Percentiles rank a stretch among this genome's conserved stretches.
These are phyloP conservation scores for Gracilaria caudata DNA, from an alignment of 23 red algal genomes.

Conservation along the genomic window DNA sequence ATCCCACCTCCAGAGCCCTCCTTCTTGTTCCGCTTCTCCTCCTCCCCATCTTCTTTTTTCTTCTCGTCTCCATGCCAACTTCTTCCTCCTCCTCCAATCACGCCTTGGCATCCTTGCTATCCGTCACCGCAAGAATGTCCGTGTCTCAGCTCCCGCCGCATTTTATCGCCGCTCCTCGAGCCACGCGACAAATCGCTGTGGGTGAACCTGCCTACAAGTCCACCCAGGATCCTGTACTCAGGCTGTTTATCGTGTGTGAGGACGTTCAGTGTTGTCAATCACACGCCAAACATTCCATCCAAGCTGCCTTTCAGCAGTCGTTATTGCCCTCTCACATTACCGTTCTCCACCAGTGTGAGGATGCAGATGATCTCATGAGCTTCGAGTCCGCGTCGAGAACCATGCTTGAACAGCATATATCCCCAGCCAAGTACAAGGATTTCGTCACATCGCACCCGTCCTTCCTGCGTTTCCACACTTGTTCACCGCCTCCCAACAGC, in stretches of 20 bases:
- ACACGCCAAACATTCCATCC: neutral
- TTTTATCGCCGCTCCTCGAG: conserved; percentile 24
- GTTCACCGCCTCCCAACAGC: neutral
- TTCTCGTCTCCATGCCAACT: conserved; percentile 12
- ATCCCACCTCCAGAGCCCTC: conserved; percentile 8
- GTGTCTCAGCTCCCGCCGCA: conserved; percentile 18
- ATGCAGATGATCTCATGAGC: neutral
- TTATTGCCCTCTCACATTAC: conserved; percentile 23
- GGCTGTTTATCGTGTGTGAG: conserved; percentile 37
- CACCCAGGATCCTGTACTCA: conserved; percentile 35
- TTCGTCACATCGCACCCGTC: neutral
- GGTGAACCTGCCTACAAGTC: neutral
- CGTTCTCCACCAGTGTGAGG: conserved; percentile 19
- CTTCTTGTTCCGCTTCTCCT: conserved; percentile 13
- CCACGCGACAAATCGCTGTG: neutral
- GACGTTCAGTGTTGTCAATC: conserved; percentile 8
- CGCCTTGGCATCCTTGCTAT: neutral
- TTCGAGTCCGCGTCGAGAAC: conserved; percentile 17
- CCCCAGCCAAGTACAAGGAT: neutral
- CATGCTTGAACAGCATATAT: conserved; percentile 15
- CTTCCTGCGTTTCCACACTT: conserved; percentile 7
- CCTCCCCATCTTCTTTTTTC: conserved; percentile 29
- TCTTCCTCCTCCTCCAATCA: neutral
- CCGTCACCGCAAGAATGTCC: neutral
- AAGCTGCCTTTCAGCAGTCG: conserved; percentile 17